Percentiles rank a stretch among this genome's conserved stretches.
These are phyloP conservation scores for Pycnococcus provasolii DNA, from an alignment of 139 green algal species.

Conservation along the genomic window DNA sequence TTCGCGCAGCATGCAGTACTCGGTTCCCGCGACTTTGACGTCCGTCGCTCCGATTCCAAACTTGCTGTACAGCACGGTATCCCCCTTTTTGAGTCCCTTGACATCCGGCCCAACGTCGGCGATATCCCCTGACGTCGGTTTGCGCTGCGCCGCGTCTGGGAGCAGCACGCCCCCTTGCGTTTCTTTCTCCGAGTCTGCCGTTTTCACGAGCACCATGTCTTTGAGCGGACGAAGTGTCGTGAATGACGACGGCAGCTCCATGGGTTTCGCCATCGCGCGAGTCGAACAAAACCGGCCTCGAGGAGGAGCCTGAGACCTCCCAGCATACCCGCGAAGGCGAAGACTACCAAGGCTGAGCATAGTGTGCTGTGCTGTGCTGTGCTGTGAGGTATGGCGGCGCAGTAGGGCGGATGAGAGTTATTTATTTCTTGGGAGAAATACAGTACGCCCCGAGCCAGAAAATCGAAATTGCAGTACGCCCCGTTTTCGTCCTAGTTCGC, in stretches of 20 bases:
- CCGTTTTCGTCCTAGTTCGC: too few relatives aligned
- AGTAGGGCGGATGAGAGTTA: too few relatives aligned
- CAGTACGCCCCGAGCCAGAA: too few relatives aligned
- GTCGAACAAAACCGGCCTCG: too few relatives aligned
- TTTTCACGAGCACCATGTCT: conserved; percentile 4
- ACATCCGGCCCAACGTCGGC: neutral
- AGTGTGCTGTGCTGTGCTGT: too few relatives aligned
- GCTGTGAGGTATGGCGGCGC: too few relatives aligned
- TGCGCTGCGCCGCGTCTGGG: conserved; percentile 10
- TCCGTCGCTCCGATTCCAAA: conserved; percentile 88
- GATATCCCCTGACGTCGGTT: conserved; percentile 17
- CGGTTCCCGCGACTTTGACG: conserved; percentile 50
- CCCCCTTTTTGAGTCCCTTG: conserved; percentile 37
- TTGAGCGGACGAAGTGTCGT: neutral
- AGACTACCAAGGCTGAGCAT: too few relatives aligned
- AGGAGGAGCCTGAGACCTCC: too few relatives aligned
- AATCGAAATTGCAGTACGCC: too few relatives aligned
- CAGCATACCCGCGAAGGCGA: too few relatives aligned
- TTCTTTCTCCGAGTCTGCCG: conserved; percentile 20
- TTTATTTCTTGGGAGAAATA: too few relatives aligned
- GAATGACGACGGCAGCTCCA: neutral
- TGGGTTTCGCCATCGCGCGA: too few relatives aligned
- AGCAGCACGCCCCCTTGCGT: conserved; percentile 16
- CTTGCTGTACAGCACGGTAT: conserved; percentile 85
- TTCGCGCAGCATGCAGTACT: conserved; percentile 77